A percentile compares a stretch with the other conserved stretches of the same genome.
Conservation (phyloP, 2,329 filamentous ascomycete species). For the Botryotinia calthae region DNA sequence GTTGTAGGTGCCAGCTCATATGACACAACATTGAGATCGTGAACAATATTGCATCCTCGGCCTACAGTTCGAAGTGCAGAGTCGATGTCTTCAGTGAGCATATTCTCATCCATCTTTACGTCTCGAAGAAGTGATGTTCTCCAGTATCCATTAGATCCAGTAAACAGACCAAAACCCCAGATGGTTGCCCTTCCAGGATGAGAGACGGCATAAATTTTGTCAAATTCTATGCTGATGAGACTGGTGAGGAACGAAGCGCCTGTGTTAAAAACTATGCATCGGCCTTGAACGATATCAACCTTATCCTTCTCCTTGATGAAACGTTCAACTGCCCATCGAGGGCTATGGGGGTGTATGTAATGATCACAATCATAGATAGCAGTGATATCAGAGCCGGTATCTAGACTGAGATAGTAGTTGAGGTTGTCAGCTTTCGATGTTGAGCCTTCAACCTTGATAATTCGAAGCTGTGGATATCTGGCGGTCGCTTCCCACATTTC, state of each 20-base stretch:
- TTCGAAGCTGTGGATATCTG: constrained; percentile 43
- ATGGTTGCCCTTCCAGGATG: constrained; percentile 48
- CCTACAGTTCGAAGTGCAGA: constrained; percentile 45
- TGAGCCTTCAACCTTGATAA: constrained; percentile 48
- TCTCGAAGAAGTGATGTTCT: constrained; percentile 44
- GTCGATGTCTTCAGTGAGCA: constrained; percentile 52
- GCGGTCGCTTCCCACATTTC: constrained; percentile 42
- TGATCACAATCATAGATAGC: constrained; percentile 52
- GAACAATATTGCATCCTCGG: constrained; percentile 44
- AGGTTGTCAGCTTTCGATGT: constrained; percentile 51
- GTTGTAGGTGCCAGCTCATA: constrained; percentile 49
- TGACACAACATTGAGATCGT: constrained; percentile 50
- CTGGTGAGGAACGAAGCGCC: constrained; percentile 44
- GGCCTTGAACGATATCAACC: constrained; percentile 49
- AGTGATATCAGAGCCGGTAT: constrained; percentile 47
- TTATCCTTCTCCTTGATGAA: constrained; percentile 43
- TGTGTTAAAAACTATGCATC: constrained; percentile 49
- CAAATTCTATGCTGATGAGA: constrained; percentile 50
- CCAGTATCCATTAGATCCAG: constrained; percentile 49
- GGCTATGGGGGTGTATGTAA: constrained; percentile 49
- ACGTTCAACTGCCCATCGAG: constrained; percentile 48
- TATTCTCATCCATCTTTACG: constrained; percentile 48
- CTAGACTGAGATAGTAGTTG: constrained; percentile 47
- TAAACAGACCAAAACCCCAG: constrained; percentile 48
- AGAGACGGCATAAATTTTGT: constrained; percentile 52